Percentiles rank a stretch among this genome's conserved stretches.
phyloP scores from a whole-genome alignment of 2,329 filamentous ascomycete genomes.

The Trichoderma simmonsii region DNA sequence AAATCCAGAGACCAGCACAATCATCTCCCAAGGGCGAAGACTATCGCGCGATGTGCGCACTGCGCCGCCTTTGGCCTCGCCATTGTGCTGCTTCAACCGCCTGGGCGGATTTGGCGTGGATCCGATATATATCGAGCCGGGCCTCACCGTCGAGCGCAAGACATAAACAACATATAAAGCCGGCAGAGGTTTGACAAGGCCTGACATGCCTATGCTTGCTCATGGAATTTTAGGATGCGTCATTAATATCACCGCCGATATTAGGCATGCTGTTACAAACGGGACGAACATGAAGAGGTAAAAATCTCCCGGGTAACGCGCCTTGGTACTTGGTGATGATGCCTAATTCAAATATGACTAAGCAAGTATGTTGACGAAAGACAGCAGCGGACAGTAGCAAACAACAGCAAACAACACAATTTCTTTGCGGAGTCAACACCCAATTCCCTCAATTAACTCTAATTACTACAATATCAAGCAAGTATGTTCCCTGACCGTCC shows the following conservation, averaged over 20 bases:
- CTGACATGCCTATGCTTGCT: slow-evolving; percentile 35
- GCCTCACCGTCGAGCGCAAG: slow-evolving; percentile 74
- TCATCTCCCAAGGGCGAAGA: slow-evolving; percentile 88
- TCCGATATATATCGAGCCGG: slow-evolving; percentile 77
- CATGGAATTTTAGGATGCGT: neutral
- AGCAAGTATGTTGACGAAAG: neutral
- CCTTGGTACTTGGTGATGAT: neutral
- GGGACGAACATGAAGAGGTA: neutral
- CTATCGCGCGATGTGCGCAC: slow-evolving; percentile 64
- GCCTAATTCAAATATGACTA: neutral
- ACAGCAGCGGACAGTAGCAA: neutral
- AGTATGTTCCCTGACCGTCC: neutral
- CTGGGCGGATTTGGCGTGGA: slow-evolving; percentile 86
- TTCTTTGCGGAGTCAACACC: neutral
- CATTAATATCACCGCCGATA: neutral
- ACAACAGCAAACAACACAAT: neutral
- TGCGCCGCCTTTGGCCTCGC: slow-evolving; percentile 75
- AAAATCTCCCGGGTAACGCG: neutral
- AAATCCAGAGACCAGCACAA: slow-evolving; percentile 81
- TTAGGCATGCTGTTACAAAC: neutral
- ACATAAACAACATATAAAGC: slow-evolving; percentile 93
- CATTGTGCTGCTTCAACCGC: slow-evolving; percentile 90
- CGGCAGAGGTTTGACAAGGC: slow-evolving; percentile 61
- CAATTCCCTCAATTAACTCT: neutral
- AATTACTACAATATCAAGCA: neutral